phyloP scores from a whole-genome alignment of 208 protist species.

The Leishmania amazonensis region DNA sequence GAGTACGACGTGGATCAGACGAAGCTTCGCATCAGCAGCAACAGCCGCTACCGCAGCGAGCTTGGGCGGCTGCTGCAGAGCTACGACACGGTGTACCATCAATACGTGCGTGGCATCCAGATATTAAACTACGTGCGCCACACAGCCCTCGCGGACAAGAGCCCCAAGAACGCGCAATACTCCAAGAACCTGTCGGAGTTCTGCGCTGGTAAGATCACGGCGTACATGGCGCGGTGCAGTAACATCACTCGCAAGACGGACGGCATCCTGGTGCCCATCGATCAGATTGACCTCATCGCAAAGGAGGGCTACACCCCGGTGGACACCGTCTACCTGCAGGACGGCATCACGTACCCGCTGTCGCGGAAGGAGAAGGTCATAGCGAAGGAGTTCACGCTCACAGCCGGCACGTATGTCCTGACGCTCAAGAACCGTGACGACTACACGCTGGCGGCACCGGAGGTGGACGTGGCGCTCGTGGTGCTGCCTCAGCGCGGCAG shows the following conservation, averaged over 20 bases:
- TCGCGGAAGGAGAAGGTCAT: constrained; percentile 51
- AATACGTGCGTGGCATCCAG: constrained; percentile 67
- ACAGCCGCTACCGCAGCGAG: constrained; percentile 45
- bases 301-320: constrained; percentile 52
- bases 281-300: constrained; percentile 50
- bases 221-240: constrained; percentile 79
- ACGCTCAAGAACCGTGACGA: constrained; percentile 74
- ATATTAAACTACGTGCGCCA: constrained; percentile 84
- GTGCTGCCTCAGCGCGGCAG: constrained; percentile 41
- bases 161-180: constrained; percentile 41
- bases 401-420: constrained; percentile 72
- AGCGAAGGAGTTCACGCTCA: constrained; percentile 44
- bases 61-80: constrained; percentile 48
- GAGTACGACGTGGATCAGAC: constrained; percentile 75
- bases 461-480: constrained; percentile 43
- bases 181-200: constrained; percentile 59
- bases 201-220: constrained; percentile 67
- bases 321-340: constrained; percentile 53
- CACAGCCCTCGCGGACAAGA: constrained; percentile 42
- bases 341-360: constrained; percentile 44
- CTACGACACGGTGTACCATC: constrained; percentile 61
- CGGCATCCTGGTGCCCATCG: constrained; percentile 66
- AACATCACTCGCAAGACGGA: constrained; percentile 69
- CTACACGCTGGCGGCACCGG: constrained; percentile 72
- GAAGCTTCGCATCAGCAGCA: constrained; percentile 45